Evolutionary conservation across 2,329 filamentous ascomycete genomes (phyloP).

Genomic region (Aspergillus eucalypticola): DNA sequence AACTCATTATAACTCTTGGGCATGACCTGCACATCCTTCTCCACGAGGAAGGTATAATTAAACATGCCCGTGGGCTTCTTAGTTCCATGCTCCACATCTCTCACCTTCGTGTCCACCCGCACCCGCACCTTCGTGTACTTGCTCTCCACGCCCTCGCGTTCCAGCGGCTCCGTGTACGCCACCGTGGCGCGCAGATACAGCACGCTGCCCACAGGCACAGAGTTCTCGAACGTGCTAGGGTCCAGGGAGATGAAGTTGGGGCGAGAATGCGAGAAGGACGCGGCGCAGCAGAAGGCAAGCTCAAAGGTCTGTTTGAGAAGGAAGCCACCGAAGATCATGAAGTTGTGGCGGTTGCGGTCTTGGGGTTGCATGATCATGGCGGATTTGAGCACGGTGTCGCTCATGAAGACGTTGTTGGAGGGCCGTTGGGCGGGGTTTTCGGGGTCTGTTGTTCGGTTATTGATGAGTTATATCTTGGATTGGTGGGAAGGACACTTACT

Average conservation of each 20-base stretch:
- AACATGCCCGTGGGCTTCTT: conserved; percentile 71
- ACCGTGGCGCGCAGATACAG: conserved; percentile 72
- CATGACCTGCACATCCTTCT: conserved; percentile 65
- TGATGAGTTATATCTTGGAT: not conserved
- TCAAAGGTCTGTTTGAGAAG: conserved; percentile 74
- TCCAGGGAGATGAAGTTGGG: conserved; percentile 73
- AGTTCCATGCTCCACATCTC: conserved; percentile 69
- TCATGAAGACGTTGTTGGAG: conserved; percentile 62
- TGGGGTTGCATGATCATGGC: conserved; percentile 76
- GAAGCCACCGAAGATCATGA: conserved; percentile 78
- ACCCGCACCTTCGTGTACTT: conserved; percentile 67
- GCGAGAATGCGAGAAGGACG: conserved; percentile 67
- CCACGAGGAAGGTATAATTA: conserved; percentile 72
- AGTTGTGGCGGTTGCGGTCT: conserved; percentile 68
- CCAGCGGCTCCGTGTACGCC: conserved; percentile 67
- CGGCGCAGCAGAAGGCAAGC: conserved; percentile 72
- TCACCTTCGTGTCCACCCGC: conserved; percentile 69
- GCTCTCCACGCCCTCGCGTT: conserved; percentile 46
- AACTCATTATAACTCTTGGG: conserved; percentile 64
- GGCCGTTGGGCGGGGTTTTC: conserved; percentile 57
- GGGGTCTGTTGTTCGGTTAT: conserved; percentile 46
- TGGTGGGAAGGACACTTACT: conserved; percentile 36
- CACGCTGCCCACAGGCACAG: conserved; percentile 72
- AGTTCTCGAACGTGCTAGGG: conserved; percentile 72
- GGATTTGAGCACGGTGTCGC: conserved; percentile 62